Base-by-base conservation (phyloP, 768 basidiomycete genomes). In the Postia placenta region DNA sequence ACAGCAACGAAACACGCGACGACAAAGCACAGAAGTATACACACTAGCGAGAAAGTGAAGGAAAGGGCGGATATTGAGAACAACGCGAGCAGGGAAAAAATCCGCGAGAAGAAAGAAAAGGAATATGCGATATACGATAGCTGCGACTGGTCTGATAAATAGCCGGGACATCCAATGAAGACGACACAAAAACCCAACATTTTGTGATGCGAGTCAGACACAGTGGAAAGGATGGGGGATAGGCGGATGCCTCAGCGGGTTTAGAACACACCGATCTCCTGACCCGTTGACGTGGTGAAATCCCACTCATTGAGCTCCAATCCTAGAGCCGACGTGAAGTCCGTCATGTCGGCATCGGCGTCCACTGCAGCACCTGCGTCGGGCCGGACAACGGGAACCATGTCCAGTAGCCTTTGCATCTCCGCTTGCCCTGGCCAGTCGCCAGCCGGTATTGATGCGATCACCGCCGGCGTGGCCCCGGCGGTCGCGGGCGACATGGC, bases 371-470 rank as follows among this genome's bases (percentile, higher is more conserved):
- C 45, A 11, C 39, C 51, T 40, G 55, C 62, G 49, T 65, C 65
- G 42, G 50, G 56, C 50, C 59, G 61, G 28, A 58, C 65, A 52
- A 52, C 62, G 38, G 75, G 74, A 55, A 78, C 62, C 66, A 79
- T 67, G 61, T 78, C 78, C 63, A 84, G 60, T 46, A 84, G 66
- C 64, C 70, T 77, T 69, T 81, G 76, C 71, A 83, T 79, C 64
- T 81, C 81, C 56, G 69, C 71, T 60, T 79, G 78, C 50, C 68
- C 68, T 48, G 61, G 57, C 64, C 60, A 56, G 58, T 56, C 59
- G 47, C 55, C 62, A 52, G 43, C 58, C 56, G 48, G 46, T 53
- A 48, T 55, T 53, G 49, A 57, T 50, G 53, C 57, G 56, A 53
- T 47, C 55, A 54, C 42, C 37, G 59, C 30, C 20, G 53, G 28